These are phyloP conservation scores for Globisporangium alternatum DNA, from an alignment of 352 stramenopile genomes.

Conservation along the genomic window DNA sequence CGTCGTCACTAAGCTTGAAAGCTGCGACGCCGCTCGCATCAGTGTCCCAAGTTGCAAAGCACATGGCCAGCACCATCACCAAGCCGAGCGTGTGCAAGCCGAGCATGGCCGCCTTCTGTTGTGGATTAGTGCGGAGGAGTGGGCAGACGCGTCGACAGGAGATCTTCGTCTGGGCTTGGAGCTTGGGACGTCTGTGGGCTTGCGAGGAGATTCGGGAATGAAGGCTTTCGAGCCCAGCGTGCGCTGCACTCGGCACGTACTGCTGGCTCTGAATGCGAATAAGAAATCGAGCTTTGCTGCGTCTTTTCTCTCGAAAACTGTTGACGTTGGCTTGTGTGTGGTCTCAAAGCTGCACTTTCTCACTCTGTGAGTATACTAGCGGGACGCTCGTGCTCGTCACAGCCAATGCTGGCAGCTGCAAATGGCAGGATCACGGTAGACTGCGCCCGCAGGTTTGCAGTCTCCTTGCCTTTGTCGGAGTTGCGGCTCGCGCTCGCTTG, in stretches of 20 bases:
- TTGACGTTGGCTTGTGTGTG: background rate
- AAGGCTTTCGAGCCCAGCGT: background rate
- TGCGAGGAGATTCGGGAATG: background rate
- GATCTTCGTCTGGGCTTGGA: background rate
- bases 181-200: background rate
- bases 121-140: background rate
- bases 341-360: background rate
- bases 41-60: background rate
- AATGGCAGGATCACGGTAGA: background rate
- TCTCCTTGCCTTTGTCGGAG: background rate
- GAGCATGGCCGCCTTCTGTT: background rate
- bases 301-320: background rate
- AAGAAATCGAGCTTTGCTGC: background rate
- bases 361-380: background rate
- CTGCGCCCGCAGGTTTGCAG: background rate
- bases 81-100: background rate
- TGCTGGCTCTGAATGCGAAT: background rate
- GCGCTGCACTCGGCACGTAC: background rate
- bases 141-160: background rate
- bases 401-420: background rate
- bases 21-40: background rate
- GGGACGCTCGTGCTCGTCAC: background rate
- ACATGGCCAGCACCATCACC: background rate
- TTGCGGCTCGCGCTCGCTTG: background rate
- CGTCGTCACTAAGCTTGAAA: background rate